Evolutionary conservation across 2,329 filamentous ascomycete genomes (phyloP), one percentile per base, ranked within the genome.

Genomic region (Ophiostoma sp.): DNA sequence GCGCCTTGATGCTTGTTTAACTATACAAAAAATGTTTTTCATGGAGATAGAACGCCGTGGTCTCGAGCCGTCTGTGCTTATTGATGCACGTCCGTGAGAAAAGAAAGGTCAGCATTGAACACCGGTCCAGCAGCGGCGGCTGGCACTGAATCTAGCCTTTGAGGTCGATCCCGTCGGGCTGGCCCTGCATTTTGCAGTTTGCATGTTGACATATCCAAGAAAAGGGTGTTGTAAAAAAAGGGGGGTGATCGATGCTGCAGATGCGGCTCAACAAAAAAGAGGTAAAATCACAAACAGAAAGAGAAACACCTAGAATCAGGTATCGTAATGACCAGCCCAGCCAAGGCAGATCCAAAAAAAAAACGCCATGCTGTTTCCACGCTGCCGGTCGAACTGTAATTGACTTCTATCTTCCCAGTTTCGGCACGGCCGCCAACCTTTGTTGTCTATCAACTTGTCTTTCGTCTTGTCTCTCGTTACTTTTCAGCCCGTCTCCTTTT

Each of bases 341-440:
- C 55, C 28, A 59, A 31, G 36, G 36, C 36, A 48, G 17, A 25
- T n/a, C 57, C 17, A 66, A 25, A 11, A 12, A n/a, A 31, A n/a
- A 17, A 50, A 68, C 36, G 36, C 63, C 63, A 68, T 68, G 63
- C 39, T 45, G 36, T 66, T 66, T 28, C 61, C 61, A 45, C 22
- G 61, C 61, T 36, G 36, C 61, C 33, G 57, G 31, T 9, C 33
- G 57, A 36, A 3, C 8, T 55, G 52, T 28, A 31, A 0, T 28
- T 33, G 55, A n/a, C 15, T 28, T n/a, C 28, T 59, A 12, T n/a
- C n/a, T 36, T 31, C 31, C 31, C 15, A 15, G 15, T 61, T 52
- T 61, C 28, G 28, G 57, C 31, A 61, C 28, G 57, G 11, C 57
- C 31, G 31, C 28, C 57, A 61, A 11, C 8, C 15, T 61, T 15